Evolutionary conservation across 139 green algal genomes (phyloP).

Genomic region (Chlorella sp.): DNA sequence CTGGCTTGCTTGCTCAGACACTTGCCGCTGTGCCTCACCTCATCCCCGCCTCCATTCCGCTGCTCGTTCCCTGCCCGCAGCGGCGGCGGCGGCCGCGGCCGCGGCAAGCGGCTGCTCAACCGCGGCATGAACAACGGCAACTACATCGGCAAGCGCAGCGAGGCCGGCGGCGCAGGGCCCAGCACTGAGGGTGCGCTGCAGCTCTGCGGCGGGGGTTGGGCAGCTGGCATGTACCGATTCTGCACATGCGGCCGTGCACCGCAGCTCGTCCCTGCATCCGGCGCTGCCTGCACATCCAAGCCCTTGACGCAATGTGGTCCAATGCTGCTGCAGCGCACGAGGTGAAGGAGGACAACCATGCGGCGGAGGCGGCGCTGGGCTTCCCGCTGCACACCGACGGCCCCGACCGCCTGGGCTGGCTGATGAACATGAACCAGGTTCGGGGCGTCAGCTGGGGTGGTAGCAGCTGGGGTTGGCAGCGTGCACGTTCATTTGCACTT

Average conservation of each 20-base stretch:
- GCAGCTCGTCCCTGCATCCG: no score
- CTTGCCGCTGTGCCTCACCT: no score
- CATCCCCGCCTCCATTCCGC: no score
- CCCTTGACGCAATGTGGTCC: no score
- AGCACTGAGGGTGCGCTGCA: background rate
- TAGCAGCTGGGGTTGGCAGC: no score
- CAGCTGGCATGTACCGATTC: no score
- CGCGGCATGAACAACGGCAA: constrained; percentile 51
- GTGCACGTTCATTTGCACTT: background rate
- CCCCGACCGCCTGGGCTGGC: constrained; percentile 87
- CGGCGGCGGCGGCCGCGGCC: constrained; percentile 22
- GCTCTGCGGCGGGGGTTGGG: background rate
- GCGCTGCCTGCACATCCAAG: no score
- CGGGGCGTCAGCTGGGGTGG: background rate
- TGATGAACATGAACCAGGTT: constrained; percentile 92
- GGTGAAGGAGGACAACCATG: constrained; percentile 60
- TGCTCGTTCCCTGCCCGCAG: background rate
- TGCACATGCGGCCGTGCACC: no score
- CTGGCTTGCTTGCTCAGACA: no score
- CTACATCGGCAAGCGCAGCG: constrained; percentile 26
- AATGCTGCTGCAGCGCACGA: background rate
- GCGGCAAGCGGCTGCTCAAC: constrained; percentile 41
- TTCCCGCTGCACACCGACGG: constrained; percentile 81
- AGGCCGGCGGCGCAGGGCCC: background rate
- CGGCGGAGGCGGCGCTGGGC: constrained; percentile 76